Evolutionary conservation across 768 basidiomycete species (phyloP).

Genomic region (Xanthoconium stramineum): DNA sequence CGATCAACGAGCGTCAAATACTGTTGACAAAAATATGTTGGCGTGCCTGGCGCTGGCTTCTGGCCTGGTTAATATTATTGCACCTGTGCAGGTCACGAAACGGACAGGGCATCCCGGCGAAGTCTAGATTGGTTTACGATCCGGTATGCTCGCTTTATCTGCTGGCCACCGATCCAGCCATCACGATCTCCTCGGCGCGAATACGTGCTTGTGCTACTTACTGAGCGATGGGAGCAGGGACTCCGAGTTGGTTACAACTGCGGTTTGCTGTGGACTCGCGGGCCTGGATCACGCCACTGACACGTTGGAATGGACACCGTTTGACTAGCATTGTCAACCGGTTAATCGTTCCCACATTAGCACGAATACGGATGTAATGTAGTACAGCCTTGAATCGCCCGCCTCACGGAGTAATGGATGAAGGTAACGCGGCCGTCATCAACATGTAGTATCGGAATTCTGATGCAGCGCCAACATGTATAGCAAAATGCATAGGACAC

Average conservation of each 20-base stretch:
- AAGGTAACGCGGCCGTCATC: no score
- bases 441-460: no score
- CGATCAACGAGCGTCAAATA: not conserved
- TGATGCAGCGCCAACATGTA: no score
- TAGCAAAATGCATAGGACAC: no score
- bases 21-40: not conserved
- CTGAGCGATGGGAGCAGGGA: no score
- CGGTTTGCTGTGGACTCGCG: not conserved
- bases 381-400: no score
- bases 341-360: no score
- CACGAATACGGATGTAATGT: no score
- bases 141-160: not conserved
- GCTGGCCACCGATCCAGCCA: not conserved
- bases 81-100: slow-evolving; percentile 1
- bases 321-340: not conserved
- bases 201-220: no score
- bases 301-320: not conserved
- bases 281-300: not conserved
- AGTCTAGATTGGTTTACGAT: not conserved
- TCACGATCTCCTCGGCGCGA: not conserved
- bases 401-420: no score
- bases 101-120: not conserved
- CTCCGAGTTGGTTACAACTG: no score
- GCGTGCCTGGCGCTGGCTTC: not conserved
- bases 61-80: not conserved